Conservation (phyloP, 805 yeast genomes). For the Starmera amethionina region DNA sequence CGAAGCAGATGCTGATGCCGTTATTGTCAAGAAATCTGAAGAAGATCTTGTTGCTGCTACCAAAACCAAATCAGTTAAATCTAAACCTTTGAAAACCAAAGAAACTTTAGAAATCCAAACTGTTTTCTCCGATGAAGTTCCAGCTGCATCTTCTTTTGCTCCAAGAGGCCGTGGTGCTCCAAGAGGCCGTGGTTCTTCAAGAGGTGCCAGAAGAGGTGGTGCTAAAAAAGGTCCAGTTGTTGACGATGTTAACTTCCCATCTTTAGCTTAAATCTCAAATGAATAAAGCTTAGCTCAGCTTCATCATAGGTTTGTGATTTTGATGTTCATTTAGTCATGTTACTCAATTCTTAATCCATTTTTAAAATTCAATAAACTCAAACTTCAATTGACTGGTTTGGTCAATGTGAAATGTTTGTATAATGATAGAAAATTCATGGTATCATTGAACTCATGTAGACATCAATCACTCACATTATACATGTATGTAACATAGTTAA, state of each 20-base stretch:
- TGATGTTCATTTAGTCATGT: no score
- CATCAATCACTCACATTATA: no score
- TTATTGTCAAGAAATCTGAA: conserved; percentile 54
- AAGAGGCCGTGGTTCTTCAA: conserved; percentile 11
- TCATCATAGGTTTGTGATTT: no score
- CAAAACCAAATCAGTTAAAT: conserved; percentile 54
- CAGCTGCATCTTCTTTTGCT: conserved; percentile 25
- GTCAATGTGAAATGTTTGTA: no score
- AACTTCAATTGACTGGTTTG: no score
- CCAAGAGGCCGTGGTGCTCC: conserved; percentile 23
- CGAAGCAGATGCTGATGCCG: conserved; percentile 34
- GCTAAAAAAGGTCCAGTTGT: conserved; percentile 28
- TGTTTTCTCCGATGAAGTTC: conserved; percentile 50
- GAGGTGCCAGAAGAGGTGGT: conserved; percentile 16
- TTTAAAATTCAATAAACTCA: no score
- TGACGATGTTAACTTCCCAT: conserved; percentile 65
- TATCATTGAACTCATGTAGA: no score
- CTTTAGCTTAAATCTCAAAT: conserved; percentile 35
- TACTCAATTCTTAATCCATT: no score
- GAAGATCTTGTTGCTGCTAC: conserved; percentile 52
- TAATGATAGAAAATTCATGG: no score
- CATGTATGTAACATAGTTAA: no score
- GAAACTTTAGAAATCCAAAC: conserved; percentile 66
- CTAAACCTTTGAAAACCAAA: conserved; percentile 79
- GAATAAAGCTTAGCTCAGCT: no score